Conservation (phyloP, 176 grass and related monocot genomes). For the Phoenix dactylifera region DNA sequence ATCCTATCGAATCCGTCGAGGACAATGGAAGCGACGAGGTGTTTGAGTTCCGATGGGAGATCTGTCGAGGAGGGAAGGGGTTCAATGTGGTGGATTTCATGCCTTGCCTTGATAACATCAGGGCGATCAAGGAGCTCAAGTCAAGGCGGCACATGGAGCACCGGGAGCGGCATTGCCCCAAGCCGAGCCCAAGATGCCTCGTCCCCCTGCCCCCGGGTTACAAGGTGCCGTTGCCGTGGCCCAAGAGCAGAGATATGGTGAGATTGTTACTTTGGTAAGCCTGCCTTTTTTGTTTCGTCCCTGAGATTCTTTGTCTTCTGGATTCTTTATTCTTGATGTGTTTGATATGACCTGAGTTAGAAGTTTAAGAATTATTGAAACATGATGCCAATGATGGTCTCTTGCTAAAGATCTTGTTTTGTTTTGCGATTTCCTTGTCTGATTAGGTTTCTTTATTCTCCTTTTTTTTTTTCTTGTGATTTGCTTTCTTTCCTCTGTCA, state of each 20-base stretch:
- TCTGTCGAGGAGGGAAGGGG: conserved; percentile 52
- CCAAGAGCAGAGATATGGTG: conserved; percentile 96
- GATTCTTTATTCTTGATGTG: background rate
- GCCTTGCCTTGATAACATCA: conserved; percentile 80
- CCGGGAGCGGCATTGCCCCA: conserved; percentile 77
- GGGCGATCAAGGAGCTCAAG: conserved; percentile 59
- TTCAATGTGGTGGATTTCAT: conserved; percentile 66
- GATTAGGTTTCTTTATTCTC: too few species aligned
- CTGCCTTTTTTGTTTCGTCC: conserved; percentile 3
- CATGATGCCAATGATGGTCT: too few species aligned
- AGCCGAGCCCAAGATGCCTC: conserved; percentile 46
- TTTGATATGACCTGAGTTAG: background rate
- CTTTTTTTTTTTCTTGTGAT: too few species aligned
- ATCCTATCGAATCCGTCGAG: background rate
- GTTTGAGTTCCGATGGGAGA: conserved; percentile 37
- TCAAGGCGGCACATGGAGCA: conserved; percentile 82
- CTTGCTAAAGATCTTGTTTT: too few species aligned
- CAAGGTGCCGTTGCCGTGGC: conserved; percentile 57
- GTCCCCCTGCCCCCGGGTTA: conserved; percentile 56
- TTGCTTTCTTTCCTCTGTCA: too few species aligned
- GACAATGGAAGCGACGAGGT: conserved; percentile 13
- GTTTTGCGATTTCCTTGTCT: too few species aligned
- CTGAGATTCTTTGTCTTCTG: background rate
- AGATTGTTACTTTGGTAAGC: conserved; percentile 60
- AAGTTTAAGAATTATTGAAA: too few species aligned